Evolutionary conservation across 1,139 yeast species (phyloP).

Genomic region (Debaryomycetaceae sp.): DNA sequence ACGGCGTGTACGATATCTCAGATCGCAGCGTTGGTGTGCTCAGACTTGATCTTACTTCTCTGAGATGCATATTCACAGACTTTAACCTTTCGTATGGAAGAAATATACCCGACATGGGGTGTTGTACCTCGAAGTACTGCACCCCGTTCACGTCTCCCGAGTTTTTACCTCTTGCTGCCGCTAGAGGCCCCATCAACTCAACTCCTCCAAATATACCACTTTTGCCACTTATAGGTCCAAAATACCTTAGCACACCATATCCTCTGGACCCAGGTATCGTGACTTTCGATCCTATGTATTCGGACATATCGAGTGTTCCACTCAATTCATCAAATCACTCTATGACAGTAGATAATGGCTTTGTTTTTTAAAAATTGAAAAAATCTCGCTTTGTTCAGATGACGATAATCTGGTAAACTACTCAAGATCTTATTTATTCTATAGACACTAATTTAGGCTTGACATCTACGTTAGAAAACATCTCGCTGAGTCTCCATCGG

Average conservation of each 20-base stretch:
- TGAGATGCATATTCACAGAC: constrained; percentile 30
- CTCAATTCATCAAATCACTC: neutral
- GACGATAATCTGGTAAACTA: no score
- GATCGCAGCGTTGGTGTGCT: constrained; percentile 1
- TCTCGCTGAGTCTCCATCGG: neutral
- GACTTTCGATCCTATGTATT: constrained; percentile 33
- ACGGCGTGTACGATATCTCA: constrained; percentile 6
- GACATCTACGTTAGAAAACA: neutral
- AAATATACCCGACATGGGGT: constrained; percentile 70
- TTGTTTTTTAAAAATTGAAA: neutral
- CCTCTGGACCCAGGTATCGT: constrained; percentile 45
- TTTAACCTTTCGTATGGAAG: constrained; percentile 64
- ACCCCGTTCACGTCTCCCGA: constrained; percentile 43
- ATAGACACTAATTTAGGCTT: neutral
- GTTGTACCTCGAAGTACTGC: constrained; percentile 47
- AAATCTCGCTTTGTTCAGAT: no score
- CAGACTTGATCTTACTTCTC: constrained; percentile 2
- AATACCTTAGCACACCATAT: constrained; percentile 62
- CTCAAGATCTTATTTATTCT: neutral
- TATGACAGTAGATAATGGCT: neutral
- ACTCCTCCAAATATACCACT: constrained; percentile 84
- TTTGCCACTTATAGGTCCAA: constrained; percentile 74
- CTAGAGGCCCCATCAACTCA: constrained; percentile 65
- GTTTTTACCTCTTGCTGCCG: constrained; percentile 45
- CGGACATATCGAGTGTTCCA: constrained; percentile 12